Evolutionary conservation across 2,329 filamentous ascomycete genomes (phyloP), one percentile per base, ranked within the genome.

Genomic region (Exophiala viscosa): DNA sequence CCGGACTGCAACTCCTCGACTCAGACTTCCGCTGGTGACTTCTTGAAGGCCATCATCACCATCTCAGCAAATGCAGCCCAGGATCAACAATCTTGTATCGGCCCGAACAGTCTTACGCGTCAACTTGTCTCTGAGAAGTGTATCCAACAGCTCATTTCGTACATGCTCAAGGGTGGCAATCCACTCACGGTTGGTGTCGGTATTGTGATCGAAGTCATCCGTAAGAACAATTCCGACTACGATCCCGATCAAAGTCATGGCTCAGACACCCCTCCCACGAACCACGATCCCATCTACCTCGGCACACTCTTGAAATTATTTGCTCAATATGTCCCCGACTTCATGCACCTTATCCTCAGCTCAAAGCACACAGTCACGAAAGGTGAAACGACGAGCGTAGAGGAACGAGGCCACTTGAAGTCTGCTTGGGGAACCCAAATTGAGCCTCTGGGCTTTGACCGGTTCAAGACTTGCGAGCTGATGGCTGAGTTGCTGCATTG

Each of bases 221-320:
- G 93, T 55, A 99, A 99, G 75, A 99, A 99, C 72, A 99, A 99
- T 69, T 97, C 93, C 0, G 93, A 99, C 70, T 99, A 99, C 68
- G 93, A 99, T 63, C 86, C 93, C 1, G 93, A 97, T 62, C 88
- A 91, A 62, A 85, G 91, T 56, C 84, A 87, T 44, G 89, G 90
- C 54, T 83, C 88, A 23, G 88, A 88, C 60, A 82, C 87, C 2
- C 77, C 85, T 49, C 92, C 92, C 0, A 92, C 90, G 1, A 87
- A 84, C 60, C 85, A 87, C 46, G 93, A 99, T 65, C 93, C 93
- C 3, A 99, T 99, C 63, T 99, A 97, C 66, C 81, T 99, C 0
- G 93, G 93, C 17, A 93, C 87, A 1, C 78, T 99, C 5, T 80
- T 99, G 33, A 84, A 92, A 44, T 78, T 92, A 59, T 99, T 99